A percentile compares a stretch with the other conserved stretches of the same genome.
phyloP scores from a whole-genome alignment of 257 asterid genomes.

The Galeopsis tetrahit region DNA sequence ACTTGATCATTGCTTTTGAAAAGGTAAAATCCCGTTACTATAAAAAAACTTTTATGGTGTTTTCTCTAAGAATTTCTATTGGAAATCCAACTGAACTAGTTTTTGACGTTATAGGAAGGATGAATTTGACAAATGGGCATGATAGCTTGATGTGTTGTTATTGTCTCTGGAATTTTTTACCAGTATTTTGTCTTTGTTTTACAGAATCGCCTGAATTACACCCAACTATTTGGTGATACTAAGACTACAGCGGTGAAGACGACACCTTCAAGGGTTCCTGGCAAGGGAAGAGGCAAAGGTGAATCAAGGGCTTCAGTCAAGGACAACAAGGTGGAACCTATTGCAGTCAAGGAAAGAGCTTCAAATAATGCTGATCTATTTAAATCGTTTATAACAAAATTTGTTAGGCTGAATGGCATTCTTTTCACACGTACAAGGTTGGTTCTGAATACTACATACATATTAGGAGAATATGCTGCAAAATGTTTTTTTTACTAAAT shows the following conservation, averaged over 20 bases:
- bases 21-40: constrained; percentile 57
- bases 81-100: background rate
- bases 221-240: constrained; percentile 61
- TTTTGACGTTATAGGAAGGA: background rate
- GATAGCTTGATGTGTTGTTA: background rate
- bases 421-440: constrained; percentile 95
- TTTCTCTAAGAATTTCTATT: background rate
- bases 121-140: background rate
- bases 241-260: constrained; percentile 52
- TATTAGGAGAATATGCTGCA: background rate
- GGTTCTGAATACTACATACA: constrained; percentile 26
- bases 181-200: constrained; percentile 26
- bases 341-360: constrained; percentile 49
- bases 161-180: background rate
- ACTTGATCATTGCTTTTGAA: constrained; percentile 92
- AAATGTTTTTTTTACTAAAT: constrained; percentile 26
- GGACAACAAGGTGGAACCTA: constrained; percentile 49
- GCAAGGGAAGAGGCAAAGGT: constrained; percentile 73
- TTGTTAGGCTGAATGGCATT: constrained; percentile 85
- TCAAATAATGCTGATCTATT: constrained; percentile 49
- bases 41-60: constrained; percentile 19
- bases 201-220: constrained; percentile 81
- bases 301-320: constrained; percentile 53
- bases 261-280: constrained; percentile 44
- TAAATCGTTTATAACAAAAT: constrained; percentile 65